Percentiles rank a stretch among this genome's conserved stretches.
Conservation (phyloP, 108 stramenopile species). For the Skeletonema marinoi region DNA sequence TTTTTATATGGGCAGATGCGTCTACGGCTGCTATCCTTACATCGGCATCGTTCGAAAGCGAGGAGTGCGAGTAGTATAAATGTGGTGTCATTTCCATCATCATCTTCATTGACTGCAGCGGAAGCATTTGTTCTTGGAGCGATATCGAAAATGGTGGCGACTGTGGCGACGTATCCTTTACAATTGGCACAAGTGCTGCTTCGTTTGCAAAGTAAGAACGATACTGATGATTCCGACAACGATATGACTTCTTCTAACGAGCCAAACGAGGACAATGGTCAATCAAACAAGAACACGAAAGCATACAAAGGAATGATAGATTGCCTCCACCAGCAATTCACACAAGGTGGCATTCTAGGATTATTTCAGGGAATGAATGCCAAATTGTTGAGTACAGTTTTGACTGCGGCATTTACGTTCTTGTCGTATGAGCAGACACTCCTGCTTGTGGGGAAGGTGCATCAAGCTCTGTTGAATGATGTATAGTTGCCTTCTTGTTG, state of each 20-base stretch:
- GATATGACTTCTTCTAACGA: not conserved
- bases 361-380: slow-evolving; percentile 90
- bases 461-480: too few relatives aligned
- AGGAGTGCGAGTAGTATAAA: not conserved
- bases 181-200: slow-evolving; percentile 77
- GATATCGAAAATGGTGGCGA: slow-evolving; percentile 86
- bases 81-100: slow-evolving; percentile 11
- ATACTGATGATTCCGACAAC: slow-evolving; percentile 10
- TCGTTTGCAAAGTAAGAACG: slow-evolving; percentile 55
- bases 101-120: slow-evolving; percentile 46
- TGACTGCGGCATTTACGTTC: slow-evolving; percentile 88
- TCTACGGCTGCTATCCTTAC: slow-evolving; percentile 12
- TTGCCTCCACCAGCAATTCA: slow-evolving; percentile 69
- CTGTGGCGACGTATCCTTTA: slow-evolving; percentile 89
- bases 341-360: slow-evolving; percentile 62
- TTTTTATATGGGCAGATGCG: slow-evolving; percentile 88
- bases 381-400: slow-evolving; percentile 90
- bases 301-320: slow-evolving; percentile 69
- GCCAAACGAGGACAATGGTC: not conserved
- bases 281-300: not conserved
- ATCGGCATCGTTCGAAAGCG: not conserved
- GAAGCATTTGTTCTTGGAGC: slow-evolving; percentile 91
- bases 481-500: too few relatives aligned
- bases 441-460: slow-evolving; percentile 25
- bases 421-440: slow-evolving; percentile 91